phyloP scores from a whole-genome alignment of 2,329 filamentous ascomycete species.

The Didymella glomerata region DNA sequence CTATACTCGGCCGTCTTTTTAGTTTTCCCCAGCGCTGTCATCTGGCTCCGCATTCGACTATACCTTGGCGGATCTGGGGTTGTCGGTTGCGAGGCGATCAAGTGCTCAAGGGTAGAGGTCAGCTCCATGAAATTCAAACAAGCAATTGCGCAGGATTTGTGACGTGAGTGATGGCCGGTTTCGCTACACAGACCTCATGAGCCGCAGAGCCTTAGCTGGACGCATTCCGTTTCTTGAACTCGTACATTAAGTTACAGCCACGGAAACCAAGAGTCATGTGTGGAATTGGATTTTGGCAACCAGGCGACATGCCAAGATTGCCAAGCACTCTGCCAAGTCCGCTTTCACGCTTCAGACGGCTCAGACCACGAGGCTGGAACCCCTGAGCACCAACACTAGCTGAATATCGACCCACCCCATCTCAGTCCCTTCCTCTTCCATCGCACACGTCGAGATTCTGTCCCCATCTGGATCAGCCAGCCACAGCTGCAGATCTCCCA shows the following conservation, averaged over 20 bases:
- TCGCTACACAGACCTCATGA: conserved; percentile 2
- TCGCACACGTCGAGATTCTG: not conserved
- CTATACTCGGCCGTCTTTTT: not conserved
- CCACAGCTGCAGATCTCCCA: not conserved
- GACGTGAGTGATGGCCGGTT: not conserved
- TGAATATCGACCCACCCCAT: not conserved
- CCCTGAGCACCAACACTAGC: not conserved
- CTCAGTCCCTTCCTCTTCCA: not conserved
- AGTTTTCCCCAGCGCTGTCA: not conserved
- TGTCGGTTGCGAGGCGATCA: not conserved
- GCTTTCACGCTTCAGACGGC: not conserved
- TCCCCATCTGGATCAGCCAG: not conserved
- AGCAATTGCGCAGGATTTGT: not conserved
- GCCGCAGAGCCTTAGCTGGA: not conserved
- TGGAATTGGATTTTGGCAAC: not conserved
- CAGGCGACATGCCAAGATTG: not conserved
- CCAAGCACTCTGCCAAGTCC: not conserved
- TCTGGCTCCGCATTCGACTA: not conserved
- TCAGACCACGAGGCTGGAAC: conserved; percentile 7
- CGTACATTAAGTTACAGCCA: not conserved
- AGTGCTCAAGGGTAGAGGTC: not conserved
- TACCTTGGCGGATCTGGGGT: not conserved
- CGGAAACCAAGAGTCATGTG: not conserved
- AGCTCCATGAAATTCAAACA: not conserved
- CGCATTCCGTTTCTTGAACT: not conserved